These are phyloP conservation scores for Wallacemonas rigidus DNA, from an alignment of 208 protist species.

Conservation along the genomic window DNA sequence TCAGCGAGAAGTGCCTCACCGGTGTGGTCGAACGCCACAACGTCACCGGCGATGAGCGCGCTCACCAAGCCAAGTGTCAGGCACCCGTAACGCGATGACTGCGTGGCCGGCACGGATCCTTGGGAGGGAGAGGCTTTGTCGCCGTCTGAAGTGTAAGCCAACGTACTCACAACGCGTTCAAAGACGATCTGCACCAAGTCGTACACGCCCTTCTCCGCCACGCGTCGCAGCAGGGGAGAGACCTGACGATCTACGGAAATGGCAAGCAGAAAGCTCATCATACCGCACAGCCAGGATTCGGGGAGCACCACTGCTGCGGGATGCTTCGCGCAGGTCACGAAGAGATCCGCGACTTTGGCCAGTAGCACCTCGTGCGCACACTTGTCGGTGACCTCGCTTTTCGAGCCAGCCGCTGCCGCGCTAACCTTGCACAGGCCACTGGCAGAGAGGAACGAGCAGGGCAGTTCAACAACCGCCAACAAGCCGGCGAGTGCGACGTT, in stretches of 20 bases:
- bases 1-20: slow-evolving; percentile 24
- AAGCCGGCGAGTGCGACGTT: slow-evolving; percentile 71
- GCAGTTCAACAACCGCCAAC: slow-evolving; percentile 64
- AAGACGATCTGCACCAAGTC: slow-evolving; percentile 59
- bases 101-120: too few relatives aligned
- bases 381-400: slow-evolving; percentile 48
- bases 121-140: too few relatives aligned
- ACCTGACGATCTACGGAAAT: slow-evolving; percentile 37
- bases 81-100: not conserved
- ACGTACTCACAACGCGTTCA: slow-evolving; percentile 26
- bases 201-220: slow-evolving; percentile 57
- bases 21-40: slow-evolving; percentile 33
- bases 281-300: slow-evolving; percentile 40
- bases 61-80: slow-evolving; percentile 35
- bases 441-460: slow-evolving; percentile 60
- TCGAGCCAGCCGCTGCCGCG: slow-evolving; percentile 37
- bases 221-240: slow-evolving; percentile 48
- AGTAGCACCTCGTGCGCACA: slow-evolving; percentile 74
- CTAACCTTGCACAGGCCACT: slow-evolving; percentile 56
- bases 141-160: not conserved
- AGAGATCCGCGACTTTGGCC: slow-evolving; percentile 38
- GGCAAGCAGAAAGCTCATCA: slow-evolving; percentile 36
- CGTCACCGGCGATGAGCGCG: slow-evolving; percentile 48
- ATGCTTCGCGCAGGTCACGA: slow-evolving; percentile 50
- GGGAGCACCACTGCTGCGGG: slow-evolving; percentile 33